These are phyloP conservation scores for Apiotrichum mycotoxinovorans DNA, from an alignment of 1,284 basidiomycete species.

Conservation along the genomic window DNA sequence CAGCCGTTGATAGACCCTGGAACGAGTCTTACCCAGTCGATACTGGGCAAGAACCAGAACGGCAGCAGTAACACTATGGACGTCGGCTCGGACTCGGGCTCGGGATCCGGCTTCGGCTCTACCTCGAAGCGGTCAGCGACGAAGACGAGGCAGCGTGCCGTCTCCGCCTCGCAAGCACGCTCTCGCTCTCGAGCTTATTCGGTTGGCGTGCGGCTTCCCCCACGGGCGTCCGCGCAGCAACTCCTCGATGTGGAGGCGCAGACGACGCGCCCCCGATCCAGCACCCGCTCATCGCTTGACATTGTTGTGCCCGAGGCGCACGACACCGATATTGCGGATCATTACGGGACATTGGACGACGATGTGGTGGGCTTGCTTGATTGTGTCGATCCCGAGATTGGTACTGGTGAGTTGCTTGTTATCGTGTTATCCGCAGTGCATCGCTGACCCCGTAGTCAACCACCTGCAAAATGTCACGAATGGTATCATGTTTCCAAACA, in stretches of 20 bases:
- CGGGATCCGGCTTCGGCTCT: too few relatives aligned
- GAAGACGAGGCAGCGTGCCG: not conserved
- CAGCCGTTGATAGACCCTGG: too few relatives aligned
- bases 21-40: not conserved
- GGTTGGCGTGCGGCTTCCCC: not conserved
- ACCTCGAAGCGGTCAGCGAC: not conserved
- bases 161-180: too few relatives aligned
- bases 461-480: slow-evolving; percentile 49
- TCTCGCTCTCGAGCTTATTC: not conserved
- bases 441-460: slow-evolving; percentile 32
- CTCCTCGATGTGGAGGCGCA: not conserved
- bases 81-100: too few relatives aligned
- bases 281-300: not conserved
- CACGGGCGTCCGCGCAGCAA: not conserved
- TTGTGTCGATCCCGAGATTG: slow-evolving; percentile 39
- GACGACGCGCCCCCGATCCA: not conserved
- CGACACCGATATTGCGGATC: slow-evolving; percentile 8
- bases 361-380: slow-evolving; percentile 44
- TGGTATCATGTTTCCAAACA: slow-evolving; percentile 45
- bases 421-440: not conserved
- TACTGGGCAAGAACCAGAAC: too few relatives aligned
- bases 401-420: slow-evolving; percentile 32
- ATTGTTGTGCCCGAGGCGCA: not conserved
- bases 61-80: too few relatives aligned
- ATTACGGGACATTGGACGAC: slow-evolving; percentile 31